These are phyloP conservation scores for Pyricularia sp. DNA, from an alignment of 2,329 filamentous ascomycete genomes.

Conservation along the genomic window DNA sequence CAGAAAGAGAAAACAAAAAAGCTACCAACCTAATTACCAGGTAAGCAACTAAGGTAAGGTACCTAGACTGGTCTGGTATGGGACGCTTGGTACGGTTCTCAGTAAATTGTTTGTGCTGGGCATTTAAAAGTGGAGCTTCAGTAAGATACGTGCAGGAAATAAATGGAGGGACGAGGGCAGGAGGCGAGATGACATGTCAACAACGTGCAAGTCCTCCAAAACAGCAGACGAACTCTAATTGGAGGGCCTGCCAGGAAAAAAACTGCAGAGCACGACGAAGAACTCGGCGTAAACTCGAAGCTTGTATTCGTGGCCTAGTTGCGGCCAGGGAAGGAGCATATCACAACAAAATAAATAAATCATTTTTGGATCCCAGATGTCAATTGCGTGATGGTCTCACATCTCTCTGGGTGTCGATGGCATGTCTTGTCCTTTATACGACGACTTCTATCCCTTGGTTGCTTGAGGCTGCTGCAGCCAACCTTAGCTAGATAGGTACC, in stretches of 20 bases:
- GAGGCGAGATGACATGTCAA: conserved; percentile 1
- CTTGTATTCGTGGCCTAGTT: background rate
- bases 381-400: background rate
- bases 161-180: background rate
- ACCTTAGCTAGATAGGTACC: too few relatives aligned
- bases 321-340: background rate
- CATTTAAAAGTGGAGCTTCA: background rate
- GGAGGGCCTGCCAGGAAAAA: background rate
- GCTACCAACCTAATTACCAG: background rate
- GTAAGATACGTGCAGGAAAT: background rate
- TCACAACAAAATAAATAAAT: background rate
- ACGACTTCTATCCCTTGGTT: background rate
- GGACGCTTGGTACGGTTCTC: background rate
- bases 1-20: background rate
- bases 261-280: background rate
- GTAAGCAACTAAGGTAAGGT: too few relatives aligned
- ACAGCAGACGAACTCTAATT: background rate
- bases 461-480: background rate
- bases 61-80: too few relatives aligned
- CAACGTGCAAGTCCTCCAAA: background rate
- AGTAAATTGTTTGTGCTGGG: background rate
- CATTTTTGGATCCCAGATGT: background rate
- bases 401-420: background rate
- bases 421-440: background rate
- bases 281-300: background rate